Conservation (phyloP, 129 eudicot species). For the Chrysanthemum makinoi region DNA sequence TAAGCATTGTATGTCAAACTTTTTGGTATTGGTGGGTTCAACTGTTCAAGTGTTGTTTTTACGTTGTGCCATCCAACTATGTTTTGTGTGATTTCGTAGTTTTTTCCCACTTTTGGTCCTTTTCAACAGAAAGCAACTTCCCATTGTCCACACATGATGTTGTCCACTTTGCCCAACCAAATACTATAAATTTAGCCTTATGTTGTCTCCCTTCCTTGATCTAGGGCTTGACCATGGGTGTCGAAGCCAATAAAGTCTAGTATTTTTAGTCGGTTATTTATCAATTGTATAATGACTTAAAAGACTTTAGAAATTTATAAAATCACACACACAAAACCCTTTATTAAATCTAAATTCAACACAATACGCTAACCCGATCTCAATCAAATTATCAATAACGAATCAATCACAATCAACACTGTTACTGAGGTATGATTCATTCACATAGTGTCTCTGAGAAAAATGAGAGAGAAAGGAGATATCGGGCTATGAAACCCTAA, state of each 20-base stretch:
- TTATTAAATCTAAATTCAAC: no score
- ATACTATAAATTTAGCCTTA: conserved; percentile 21
- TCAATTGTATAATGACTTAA: not conserved
- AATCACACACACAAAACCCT: no score
- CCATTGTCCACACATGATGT: conserved; percentile 34
- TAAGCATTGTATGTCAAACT: conserved; percentile 1
- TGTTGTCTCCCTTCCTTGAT: conserved; percentile 30
- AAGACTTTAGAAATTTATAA: no score
- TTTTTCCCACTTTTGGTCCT: conserved; percentile 36
- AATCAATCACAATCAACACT: no score
- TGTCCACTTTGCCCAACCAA: conserved; percentile 35
- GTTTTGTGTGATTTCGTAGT: conserved; percentile 30
- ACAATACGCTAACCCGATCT: no score
- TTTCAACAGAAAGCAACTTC: conserved; percentile 37
- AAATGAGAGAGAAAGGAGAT: no score
- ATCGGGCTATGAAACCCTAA: no score
- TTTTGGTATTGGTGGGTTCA: conserved; percentile 23
- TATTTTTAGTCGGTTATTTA: not conserved
- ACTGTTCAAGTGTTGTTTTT: conserved; percentile 31
- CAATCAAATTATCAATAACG: no score
- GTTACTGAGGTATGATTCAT: no score
- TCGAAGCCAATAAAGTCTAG: conserved; percentile 3
- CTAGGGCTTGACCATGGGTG: conserved; percentile 15
- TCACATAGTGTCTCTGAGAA: no score
- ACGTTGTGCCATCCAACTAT: conserved; percentile 37